A percentile compares a stretch with the other conserved stretches of the same genome.
phyloP scores from a whole-genome alignment of 1,284 basidiomycete genomes.

The Bondarzewia mesenterica region DNA sequence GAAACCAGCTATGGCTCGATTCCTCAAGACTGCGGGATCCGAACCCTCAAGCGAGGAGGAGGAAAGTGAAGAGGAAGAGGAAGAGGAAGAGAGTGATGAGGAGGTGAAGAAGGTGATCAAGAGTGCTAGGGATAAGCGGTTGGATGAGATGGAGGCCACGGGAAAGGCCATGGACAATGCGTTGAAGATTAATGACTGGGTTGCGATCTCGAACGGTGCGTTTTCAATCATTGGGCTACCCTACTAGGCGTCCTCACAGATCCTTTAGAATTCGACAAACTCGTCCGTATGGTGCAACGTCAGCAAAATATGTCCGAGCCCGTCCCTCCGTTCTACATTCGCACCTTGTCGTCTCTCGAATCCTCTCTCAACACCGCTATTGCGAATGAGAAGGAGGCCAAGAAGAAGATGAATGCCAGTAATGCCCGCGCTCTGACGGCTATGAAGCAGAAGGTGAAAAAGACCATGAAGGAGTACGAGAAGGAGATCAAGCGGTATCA shows the following conservation, averaged over 20 bases:
- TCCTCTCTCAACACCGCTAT: conserved; percentile 67
- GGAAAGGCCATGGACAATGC: conserved; percentile 93
- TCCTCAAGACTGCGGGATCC: conserved; percentile 43
- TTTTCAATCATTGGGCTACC: conserved; percentile 10
- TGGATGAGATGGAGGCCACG: conserved; percentile 85
- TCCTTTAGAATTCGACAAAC: conserved; percentile 87
- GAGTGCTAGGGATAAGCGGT: conserved; percentile 80
- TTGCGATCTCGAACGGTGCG: conserved; percentile 80
- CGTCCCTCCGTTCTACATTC: conserved; percentile 84
- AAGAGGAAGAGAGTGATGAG: conserved; percentile 62
- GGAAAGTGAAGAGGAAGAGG: conserved; percentile 38
- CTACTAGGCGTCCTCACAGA: conserved; percentile 5
- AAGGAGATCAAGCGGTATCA: conserved; percentile 74
- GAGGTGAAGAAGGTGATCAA: conserved; percentile 69
- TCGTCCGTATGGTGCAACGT: conserved; percentile 83
- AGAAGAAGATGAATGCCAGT: conserved; percentile 95
- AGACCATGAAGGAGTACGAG: conserved; percentile 87
- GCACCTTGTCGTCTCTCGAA: conserved; percentile 74
- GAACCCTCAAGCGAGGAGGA: conserved; percentile 33
- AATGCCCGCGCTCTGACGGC: conserved; percentile 93
- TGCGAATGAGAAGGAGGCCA: conserved; percentile 82
- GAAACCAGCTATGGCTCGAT: conserved; percentile 68
- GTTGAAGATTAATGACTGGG: conserved; percentile 96
- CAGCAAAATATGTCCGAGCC: conserved; percentile 85
- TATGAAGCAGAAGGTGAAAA: conserved; percentile 97